phyloP scores from a whole-genome alignment of 352 stramenopile genomes.

The Phytophthora capsici region DNA sequence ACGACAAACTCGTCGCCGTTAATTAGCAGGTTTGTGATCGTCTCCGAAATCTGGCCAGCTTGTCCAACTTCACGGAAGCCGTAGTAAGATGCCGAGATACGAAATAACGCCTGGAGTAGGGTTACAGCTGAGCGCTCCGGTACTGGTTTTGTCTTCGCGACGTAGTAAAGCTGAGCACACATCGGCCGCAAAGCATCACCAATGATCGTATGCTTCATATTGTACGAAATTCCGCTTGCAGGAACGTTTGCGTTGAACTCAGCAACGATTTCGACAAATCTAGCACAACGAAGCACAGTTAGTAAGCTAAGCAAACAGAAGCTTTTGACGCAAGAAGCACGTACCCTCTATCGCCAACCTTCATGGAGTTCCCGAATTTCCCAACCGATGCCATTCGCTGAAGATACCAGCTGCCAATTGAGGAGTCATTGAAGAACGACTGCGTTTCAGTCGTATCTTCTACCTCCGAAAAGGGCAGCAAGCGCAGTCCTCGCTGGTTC shows the following conservation, averaged over 20 bases:
- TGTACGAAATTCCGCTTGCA: slow-evolving; percentile 82
- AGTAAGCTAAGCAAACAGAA: slow-evolving; percentile 1
- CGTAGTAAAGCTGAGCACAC: slow-evolving; percentile 79
- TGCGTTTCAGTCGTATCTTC: slow-evolving; percentile 73
- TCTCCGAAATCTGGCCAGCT: slow-evolving; percentile 77
- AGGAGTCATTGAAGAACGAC: slow-evolving; percentile 83
- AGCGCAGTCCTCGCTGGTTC: slow-evolving; percentile 72
- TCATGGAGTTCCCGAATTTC: slow-evolving; percentile 61
- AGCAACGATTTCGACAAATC: slow-evolving; percentile 81
- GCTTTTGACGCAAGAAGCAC: slow-evolving; percentile 2
- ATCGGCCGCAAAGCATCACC: slow-evolving; percentile 80
- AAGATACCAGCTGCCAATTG: slow-evolving; percentile 81
- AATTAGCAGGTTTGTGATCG: slow-evolving; percentile 75
- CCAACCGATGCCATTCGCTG: slow-evolving; percentile 76
- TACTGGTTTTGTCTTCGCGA: slow-evolving; percentile 72
- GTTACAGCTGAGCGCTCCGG: slow-evolving; percentile 69
- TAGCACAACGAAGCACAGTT: slow-evolving; percentile 29
- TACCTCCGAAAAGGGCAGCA: slow-evolving; percentile 75
- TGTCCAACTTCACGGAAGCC: slow-evolving; percentile 87
- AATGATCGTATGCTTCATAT: slow-evolving; percentile 82
- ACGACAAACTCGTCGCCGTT: slow-evolving; percentile 88
- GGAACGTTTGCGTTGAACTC: slow-evolving; percentile 94
- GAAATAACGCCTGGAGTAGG: slow-evolving; percentile 84
- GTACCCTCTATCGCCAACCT: slow-evolving; percentile 71
- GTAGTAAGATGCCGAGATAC: slow-evolving; percentile 87